Base-by-base conservation (phyloP, 2,329 filamentous ascomycete species). In the Penicillium janthinellum region DNA sequence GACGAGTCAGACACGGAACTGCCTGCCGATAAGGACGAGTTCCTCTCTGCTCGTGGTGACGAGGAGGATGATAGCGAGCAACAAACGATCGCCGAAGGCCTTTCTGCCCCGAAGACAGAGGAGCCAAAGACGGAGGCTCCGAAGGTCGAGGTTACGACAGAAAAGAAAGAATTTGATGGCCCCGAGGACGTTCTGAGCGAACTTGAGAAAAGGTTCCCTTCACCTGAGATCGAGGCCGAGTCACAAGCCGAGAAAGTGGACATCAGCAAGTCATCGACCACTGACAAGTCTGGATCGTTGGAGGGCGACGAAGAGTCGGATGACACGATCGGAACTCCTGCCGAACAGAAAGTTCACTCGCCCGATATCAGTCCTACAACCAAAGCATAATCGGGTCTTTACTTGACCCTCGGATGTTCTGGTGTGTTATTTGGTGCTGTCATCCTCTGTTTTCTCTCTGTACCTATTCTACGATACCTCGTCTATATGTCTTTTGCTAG, bases 41-140 rank as follows among this genome's bases (percentile, higher is more conserved):
- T 81, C 56, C 74, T 79, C 55, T 79, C 80, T 2, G 71, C 75
- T 1, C 68, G 73, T 3, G 71, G 68, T 17, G 73, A 71, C 8
- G 70, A 71, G 22, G 42, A 54, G 39, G 39, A 44, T 12, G 52
- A 54, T 20, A 14, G 17, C 1, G 52, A 54, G 52, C 28, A 17
- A 15, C 39, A 34, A 15, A 10, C 31, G 11, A 10, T 45, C 4
- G 39, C 49, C 12, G 49, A 35, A 37, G 28, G 28, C 12, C 31
- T 41, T 7, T 12, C 50, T n/a, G 38, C 15, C 5, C 11, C 20
- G 1, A 22, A 44, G 3, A 6, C 11, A 1, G 34, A 49, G 14
- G 54, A 41, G 14, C 11, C 45, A 31, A 37, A 49, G 12, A 17
- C 37, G 1, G 47, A 56, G 25, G 14, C 37, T 11, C 7, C 38